Evolutionary conservation across 345 rosid genomes (phyloP).

Genomic region (Syzygium oleosum): DNA sequence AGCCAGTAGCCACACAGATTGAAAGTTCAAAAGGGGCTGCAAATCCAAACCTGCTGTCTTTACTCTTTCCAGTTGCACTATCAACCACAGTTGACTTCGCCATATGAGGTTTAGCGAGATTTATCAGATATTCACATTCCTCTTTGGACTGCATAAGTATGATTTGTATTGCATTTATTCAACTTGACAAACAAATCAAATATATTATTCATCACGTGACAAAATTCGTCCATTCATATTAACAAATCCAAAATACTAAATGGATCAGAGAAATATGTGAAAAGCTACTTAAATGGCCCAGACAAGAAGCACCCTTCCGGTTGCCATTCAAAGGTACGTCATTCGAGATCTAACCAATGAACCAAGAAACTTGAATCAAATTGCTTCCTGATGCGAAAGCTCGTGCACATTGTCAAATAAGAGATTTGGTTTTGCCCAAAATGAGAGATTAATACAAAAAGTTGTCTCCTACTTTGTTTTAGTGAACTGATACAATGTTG

Average conservation of each 20-base stretch:
- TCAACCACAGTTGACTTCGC: constrained; percentile 85
- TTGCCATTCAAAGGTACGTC: neutral
- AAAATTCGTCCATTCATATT: neutral
- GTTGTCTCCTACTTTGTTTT: neutral
- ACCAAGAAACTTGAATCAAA: neutral
- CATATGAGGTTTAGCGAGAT: constrained; percentile 83
- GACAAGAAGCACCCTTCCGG: neutral
- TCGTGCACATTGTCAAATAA: neutral
- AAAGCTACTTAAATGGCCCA: neutral
- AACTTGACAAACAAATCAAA: neutral
- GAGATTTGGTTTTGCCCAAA: neutral
- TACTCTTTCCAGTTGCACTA: constrained; percentile 73
- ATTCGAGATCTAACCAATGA: neutral
- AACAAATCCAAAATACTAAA: neutral
- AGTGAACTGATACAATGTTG: neutral
- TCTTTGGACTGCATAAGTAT: constrained; percentile 50
- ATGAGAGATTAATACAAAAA: neutral
- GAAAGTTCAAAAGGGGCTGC: neutral
- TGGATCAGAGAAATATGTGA: neutral
- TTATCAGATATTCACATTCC: constrained; percentile 83
- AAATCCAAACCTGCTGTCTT: constrained; percentile 66
- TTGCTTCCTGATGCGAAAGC: neutral
- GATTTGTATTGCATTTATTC: neutral
- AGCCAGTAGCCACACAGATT: neutral
- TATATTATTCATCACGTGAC: neutral